Evolutionary conservation across 176 grass and related monocot genomes (phyloP), one percentile per base, ranked within the genome.

Genomic region (Oryza glumipatula): DNA sequence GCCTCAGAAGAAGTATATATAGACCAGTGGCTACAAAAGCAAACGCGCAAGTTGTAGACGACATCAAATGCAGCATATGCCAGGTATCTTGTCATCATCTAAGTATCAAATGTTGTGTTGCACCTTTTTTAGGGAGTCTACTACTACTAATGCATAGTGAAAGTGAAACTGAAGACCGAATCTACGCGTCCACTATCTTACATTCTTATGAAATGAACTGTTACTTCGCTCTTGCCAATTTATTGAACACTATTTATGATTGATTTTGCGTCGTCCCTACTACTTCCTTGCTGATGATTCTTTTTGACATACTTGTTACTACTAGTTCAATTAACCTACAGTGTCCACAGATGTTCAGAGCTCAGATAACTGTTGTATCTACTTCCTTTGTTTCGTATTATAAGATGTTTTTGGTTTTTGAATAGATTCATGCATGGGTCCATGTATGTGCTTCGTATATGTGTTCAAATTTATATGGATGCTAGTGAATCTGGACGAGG

Each of bases 11-110:
- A 92, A 86, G 66, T 72, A 76, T 67, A 79, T 91, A 89, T 83
- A 72, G 54, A 46, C 78, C 38, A 65, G 69, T 85, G 11, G 72
- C 56, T 63, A 19, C 70, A 19, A 73, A 43, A 82, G 70, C 64
- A 41, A 84, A 58, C 14, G 60, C 39, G 61, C 71, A 43, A 44
- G 30, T 45, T 15, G 32, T 82, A 52, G 92, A 86, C 84, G 90
- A 89, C 52, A 85, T 72, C 36, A 98, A 93, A 88, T 98, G 95
- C 85, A 91, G 86, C 84, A 90, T 98, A 82, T 98, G 95, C 44
- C 92, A 93, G 95, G 95, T 94, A 94, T 70, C 8, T 84, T 49
- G 43, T 43, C 70, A 76, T 36, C 67, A 63, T 63, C 21, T 63
- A 58, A 21, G n/a, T 3, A 23, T 10, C 1, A 10, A n/a, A 63